These are phyloP conservation scores for Fusarium coffeatum DNA, from an alignment of 2,329 filamentous ascomycete species.

Conservation along the genomic window DNA sequence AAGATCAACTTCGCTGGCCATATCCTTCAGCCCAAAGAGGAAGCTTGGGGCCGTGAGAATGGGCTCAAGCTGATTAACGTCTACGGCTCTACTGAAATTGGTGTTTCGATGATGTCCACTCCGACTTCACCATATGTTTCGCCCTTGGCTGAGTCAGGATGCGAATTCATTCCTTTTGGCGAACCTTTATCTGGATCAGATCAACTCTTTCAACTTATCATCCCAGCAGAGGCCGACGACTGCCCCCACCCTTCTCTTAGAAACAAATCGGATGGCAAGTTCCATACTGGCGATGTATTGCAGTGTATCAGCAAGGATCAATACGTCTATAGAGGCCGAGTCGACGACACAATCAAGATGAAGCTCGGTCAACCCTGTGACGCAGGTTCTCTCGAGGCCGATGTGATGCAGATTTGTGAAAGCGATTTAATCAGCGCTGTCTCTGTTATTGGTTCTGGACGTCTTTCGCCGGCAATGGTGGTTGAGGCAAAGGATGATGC, in stretches of 20 bases:
- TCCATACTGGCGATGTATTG: constrained; percentile 12
- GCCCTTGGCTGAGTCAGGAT: not conserved
- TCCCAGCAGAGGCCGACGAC: constrained; percentile 4
- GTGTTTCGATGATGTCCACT: not conserved
- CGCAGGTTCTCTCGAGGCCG: constrained; percentile 1
- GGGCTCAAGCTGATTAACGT: not conserved
- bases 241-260: constrained; percentile 4
- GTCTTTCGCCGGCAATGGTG: constrained; percentile 1
- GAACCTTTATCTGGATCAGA: not conserved
- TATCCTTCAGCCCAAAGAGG: not conserved
- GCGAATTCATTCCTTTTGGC: not conserved
- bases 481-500: not conserved
- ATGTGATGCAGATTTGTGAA: constrained; percentile 12
- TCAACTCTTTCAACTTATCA: not conserved
- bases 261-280: not conserved
- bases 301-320: not conserved
- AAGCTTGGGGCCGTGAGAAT: not conserved
- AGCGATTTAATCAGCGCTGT: not conserved
- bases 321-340: constrained; percentile 5
- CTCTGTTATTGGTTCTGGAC: constrained; percentile 8
- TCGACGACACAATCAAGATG: constrained; percentile 24
- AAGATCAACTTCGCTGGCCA: constrained; percentile 10
- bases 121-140: not conserved
- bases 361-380: not conserved
- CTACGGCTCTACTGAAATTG: constrained; percentile 13